phyloP scores from a whole-genome alignment of 2,329 filamentous ascomycete species.

The Cryoendolithus antarcticus region DNA sequence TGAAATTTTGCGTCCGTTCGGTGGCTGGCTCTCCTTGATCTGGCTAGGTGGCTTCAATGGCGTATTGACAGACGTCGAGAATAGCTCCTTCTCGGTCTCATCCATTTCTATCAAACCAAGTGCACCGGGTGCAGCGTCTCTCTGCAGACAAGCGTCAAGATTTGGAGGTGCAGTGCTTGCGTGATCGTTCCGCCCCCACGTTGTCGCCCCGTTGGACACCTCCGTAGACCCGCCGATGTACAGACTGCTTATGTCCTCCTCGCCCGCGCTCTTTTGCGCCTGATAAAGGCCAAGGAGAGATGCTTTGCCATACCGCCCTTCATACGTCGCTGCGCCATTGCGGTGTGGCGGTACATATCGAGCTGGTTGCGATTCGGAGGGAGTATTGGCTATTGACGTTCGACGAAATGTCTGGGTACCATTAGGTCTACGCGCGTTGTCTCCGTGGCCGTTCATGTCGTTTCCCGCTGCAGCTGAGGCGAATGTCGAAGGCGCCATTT shows the following conservation, averaged over 20 bases:
- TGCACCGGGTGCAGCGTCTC: conserved; percentile 55
- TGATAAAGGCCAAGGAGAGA: conserved; percentile 66
- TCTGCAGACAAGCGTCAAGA: conserved; percentile 87
- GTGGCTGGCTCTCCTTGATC: conserved; percentile 49
- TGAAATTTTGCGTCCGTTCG: conserved; percentile 64
- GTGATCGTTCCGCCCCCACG: conserved; percentile 69
- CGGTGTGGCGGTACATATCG: conserved; percentile 52
- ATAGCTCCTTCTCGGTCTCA: conserved; percentile 59
- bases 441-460: conserved; percentile 12
- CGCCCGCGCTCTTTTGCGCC: conserved; percentile 41
- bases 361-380: conserved; percentile 18
- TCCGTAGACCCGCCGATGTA: conserved; percentile 63
- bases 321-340: conserved; percentile 39
- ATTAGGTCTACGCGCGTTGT: conserved; percentile 52
- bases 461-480: conserved; percentile 38
- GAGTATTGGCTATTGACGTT: conserved; percentile 33
- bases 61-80: conserved; percentile 81
- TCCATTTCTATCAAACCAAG: conserved; percentile 62
- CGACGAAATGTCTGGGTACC: conserved; percentile 57
- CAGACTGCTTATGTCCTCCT: conserved; percentile 52
- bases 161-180: conserved; percentile 60
- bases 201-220: conserved; percentile 49
- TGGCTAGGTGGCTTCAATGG: conserved; percentile 72
- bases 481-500: conserved; percentile 30
- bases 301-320: conserved; percentile 62